Conservation (phyloP, 805 yeast genomes). For the Lipomyces starkeyi region DNA sequence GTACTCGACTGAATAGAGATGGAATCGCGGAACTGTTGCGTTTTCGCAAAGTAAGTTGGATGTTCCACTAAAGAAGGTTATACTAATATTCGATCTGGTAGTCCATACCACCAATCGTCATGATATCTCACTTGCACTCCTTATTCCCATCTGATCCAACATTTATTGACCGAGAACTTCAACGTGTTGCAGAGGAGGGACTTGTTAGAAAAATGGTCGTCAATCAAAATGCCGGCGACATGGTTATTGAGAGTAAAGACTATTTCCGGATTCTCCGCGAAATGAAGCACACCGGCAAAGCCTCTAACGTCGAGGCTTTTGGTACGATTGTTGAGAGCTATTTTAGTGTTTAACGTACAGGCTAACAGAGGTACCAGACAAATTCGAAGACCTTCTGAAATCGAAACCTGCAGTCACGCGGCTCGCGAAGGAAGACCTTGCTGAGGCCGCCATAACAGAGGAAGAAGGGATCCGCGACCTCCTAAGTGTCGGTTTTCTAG, state of each 20-base stretch:
- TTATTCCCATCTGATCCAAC: constrained; percentile 47
- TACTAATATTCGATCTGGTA: not conserved
- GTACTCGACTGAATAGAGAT: constrained; percentile 39
- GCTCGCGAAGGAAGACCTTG: constrained; percentile 41
- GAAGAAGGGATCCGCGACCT: constrained; percentile 34
- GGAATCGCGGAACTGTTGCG: constrained; percentile 40
- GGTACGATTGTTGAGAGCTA: constrained; percentile 1
- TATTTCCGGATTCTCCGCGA: constrained; percentile 32
- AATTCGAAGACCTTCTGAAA: constrained; percentile 40
- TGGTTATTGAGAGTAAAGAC: constrained; percentile 42
- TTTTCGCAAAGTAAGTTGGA: constrained; percentile 38
- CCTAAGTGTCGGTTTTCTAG: constrained; percentile 46
- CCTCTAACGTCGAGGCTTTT: not conserved
- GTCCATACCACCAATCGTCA: constrained; percentile 45
- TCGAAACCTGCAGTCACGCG: constrained; percentile 42
- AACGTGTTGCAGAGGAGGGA: constrained; percentile 39
- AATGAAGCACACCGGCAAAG: not conserved
- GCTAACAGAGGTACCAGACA: constrained; percentile 7
- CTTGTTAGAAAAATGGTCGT: constrained; percentile 42
- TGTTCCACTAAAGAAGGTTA: not conserved
- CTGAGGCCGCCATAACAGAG: constrained; percentile 32
- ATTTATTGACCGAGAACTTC: constrained; percentile 46
- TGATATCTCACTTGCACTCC: constrained; percentile 47
- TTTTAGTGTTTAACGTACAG: not conserved
- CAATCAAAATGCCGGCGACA: constrained; percentile 45